A percentile compares a stretch with the other conserved stretches of the same genome.
These are phyloP conservation scores for Arabidopsis suecica DNA, from an alignment of 345 rosid genomes.

Conservation along the genomic window DNA sequence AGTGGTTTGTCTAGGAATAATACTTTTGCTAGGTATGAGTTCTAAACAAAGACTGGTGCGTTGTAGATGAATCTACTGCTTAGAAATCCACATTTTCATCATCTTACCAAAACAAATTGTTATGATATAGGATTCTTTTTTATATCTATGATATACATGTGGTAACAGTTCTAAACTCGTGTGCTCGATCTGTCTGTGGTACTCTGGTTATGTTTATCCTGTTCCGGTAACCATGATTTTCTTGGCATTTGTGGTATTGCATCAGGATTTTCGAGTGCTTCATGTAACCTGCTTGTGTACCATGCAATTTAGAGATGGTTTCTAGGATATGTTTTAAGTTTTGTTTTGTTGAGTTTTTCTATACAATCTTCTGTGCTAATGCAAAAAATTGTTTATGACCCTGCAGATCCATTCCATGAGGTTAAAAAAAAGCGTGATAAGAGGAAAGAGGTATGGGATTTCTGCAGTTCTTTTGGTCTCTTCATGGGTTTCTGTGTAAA, in stretches of 20 bases:
- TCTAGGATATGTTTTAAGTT: slow-evolving; percentile 13
- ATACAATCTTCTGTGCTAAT: slow-evolving; percentile 31
- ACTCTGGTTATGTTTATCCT: slow-evolving; percentile 7
- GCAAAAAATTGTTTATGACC: slow-evolving; percentile 34
- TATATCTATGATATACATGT: too few relatives aligned
- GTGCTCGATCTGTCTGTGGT: slow-evolving; percentile 28
- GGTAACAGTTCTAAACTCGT: background rate
- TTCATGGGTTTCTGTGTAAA: slow-evolving; percentile 17
- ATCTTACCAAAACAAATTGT: background rate
- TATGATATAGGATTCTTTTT: background rate
- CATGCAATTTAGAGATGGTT: background rate
- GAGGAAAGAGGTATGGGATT: slow-evolving; percentile 71
- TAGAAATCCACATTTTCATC: slow-evolving; percentile 2
- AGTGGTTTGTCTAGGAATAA: background rate
- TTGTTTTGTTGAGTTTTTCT: slow-evolving; percentile 9
- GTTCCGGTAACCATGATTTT: background rate
- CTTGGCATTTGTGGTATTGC: slow-evolving; percentile 3
- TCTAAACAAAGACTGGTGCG: slow-evolving; percentile 11
- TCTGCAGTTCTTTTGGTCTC: slow-evolving; percentile 12
- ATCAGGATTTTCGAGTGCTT: background rate
- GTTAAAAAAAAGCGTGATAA: slow-evolving; percentile 84
- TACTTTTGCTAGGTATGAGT: slow-evolving; percentile 27
- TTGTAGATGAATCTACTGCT: slow-evolving; percentile 27
- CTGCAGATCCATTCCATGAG: slow-evolving; percentile 84
- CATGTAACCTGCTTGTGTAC: slow-evolving; percentile 1